Conservation (phyloP, 1,139 yeast species). For the Pneumocystis canis region DNA sequence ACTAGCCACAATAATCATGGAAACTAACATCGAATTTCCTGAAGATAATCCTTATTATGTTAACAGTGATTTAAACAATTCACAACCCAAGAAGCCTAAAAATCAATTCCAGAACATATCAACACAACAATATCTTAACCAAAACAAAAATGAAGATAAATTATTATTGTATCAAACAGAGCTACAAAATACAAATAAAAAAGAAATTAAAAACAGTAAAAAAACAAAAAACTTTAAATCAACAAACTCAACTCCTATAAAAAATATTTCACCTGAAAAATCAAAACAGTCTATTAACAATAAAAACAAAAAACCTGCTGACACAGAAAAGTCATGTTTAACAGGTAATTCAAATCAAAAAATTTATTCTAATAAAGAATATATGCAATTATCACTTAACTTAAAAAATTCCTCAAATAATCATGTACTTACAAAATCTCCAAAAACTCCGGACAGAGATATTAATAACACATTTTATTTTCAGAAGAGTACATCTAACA, state of each 20-base stretch:
- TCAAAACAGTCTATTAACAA: neutral
- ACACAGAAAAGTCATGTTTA: neutral
- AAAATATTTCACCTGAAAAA: neutral
- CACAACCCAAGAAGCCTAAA: neutral
- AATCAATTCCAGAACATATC: neutral
- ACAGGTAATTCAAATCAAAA: neutral
- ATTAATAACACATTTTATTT: neutral
- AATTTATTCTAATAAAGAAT: neutral
- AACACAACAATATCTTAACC: neutral
- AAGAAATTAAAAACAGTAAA: neutral
- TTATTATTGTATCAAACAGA: neutral
- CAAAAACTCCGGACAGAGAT: neutral
- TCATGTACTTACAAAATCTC: neutral
- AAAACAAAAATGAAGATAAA: neutral
- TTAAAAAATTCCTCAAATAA: neutral
- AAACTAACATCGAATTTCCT: neutral
- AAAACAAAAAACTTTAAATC: neutral
- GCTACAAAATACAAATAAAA: neutral
- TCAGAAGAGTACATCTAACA: neutral
- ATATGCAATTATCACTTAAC: neutral
- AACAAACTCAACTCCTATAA: neutral
- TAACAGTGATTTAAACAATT: neutral
- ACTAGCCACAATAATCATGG: neutral
- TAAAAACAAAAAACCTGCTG: neutral
- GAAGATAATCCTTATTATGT: neutral